Conservation (phyloP, 129 eudicot genomes). For the Kitagawia praeruptora region DNA sequence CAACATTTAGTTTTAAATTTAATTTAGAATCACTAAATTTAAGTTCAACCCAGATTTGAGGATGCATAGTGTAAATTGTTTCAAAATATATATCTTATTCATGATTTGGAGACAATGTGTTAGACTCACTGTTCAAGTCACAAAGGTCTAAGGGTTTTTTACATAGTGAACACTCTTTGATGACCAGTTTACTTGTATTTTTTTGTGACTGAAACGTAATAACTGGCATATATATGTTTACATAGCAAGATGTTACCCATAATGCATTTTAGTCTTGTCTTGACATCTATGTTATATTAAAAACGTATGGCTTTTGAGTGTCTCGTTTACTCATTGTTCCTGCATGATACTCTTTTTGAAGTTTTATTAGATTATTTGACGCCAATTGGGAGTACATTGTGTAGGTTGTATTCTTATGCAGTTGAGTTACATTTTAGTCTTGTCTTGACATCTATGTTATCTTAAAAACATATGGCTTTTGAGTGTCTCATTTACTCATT, state of each 20-base stretch:
- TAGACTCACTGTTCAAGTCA: neutral
- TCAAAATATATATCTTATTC: neutral
- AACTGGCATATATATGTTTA: neutral
- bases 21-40: neutral
- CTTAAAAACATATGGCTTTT: neutral
- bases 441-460: too few relatives aligned
- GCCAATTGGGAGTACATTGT: neutral
- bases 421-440: slow-evolving; percentile 7
- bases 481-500: neutral
- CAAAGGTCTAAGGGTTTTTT: neutral
- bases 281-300: too few relatives aligned
- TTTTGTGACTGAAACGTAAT: neutral
- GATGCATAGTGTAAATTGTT: neutral
- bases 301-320: neutral
- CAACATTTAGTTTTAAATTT: neutral
- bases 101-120: neutral
- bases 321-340: neutral
- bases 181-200: neutral
- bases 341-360: neutral
- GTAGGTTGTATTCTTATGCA: neutral
- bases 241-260: neutral
- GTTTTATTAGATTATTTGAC: neutral
- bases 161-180: neutral
- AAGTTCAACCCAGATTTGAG: neutral
- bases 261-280: neutral